Base-by-base conservation (phyloP, 192 early-diverging fungal genomes). In the Linderina pennispora region DNA sequence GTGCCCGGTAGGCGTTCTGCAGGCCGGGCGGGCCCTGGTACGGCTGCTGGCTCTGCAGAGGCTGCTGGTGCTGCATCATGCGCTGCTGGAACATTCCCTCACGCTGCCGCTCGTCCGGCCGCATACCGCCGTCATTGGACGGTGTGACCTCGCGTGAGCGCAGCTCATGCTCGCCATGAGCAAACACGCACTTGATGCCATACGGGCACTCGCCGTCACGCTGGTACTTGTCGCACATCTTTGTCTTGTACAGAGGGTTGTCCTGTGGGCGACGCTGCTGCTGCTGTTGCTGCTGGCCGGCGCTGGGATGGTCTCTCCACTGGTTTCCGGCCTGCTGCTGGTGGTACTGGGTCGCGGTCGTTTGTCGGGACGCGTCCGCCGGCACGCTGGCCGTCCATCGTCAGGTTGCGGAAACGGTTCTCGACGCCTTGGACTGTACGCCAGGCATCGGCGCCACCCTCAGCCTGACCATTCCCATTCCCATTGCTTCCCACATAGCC, bases 151-250 rank as follows among this genome's bases (percentile, higher is more conserved):
- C 69, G 40, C 83, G 79, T 53, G 75, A 80, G 22, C 78, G 58
- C 16, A 77, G 61, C 24, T 80, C 76, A 14, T 64, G 62, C 0
- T n/a, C 51, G 14, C 68, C 60, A 34, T 95, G 92, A 31, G 92
- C 84, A 63, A 98, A 98, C 35, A 89, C 90, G 55, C 94, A 98
- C 28, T 93, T 88, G 50, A 85, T 81, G 23, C 89, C 82, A 59
- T 95, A 98, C 6, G 87, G 89, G 56, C 94, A 98, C 15, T 81
- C 81, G 31, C 94, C 92, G 33, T 93, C 89, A 1, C 66, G 77
- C 61, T 89, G 84, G 50, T 82, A 91, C 38, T 88, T 60, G 42
- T 91, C 89, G 62, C 91, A 93, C 2, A 93, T 71, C 45, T 83
- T 74, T 3, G 91, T 93, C 55, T 91, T 93, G 74, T 88, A 93